phyloP scores from a whole-genome alignment of 257 asterid species.

The Solanum tacnaense region DNA sequence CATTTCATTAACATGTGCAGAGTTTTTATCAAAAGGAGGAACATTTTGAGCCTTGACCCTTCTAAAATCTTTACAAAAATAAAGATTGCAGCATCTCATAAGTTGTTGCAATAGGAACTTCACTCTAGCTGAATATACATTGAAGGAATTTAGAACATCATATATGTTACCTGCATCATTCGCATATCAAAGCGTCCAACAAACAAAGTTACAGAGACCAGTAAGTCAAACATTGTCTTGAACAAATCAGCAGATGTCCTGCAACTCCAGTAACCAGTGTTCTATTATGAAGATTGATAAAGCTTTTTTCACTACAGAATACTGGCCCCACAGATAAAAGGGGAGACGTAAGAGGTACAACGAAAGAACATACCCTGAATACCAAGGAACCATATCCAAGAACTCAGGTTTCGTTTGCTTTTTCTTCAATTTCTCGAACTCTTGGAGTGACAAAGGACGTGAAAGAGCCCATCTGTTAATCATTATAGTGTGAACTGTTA shows the following conservation, averaged over 20 bases:
- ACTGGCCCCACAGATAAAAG: not conserved
- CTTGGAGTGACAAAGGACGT: slow-evolving; percentile 82
- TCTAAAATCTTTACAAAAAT: not conserved
- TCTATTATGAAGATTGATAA: not conserved
- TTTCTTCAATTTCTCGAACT: slow-evolving; percentile 72
- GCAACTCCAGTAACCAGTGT: slow-evolving; percentile 18
- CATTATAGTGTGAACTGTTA: not conserved
- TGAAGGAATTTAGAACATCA: not conserved
- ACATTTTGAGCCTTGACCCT: not conserved
- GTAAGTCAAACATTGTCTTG: slow-evolving; percentile 93
- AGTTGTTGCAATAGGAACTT: not conserved
- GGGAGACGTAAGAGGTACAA: not conserved
- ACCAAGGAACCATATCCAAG: slow-evolving; percentile 99
- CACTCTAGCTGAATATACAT: not conserved
- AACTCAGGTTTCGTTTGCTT: slow-evolving; percentile 93
- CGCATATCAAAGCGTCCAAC: slow-evolving; percentile 99
- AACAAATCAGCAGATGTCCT: slow-evolving; percentile 98
- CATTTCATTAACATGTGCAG: not conserved
- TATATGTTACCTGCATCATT: slow-evolving; percentile 84
- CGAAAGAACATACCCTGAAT: slow-evolving; percentile 62
- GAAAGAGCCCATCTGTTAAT: slow-evolving; percentile 92
- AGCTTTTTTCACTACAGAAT: not conserved
- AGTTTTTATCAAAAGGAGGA: not conserved
- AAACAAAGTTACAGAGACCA: slow-evolving; percentile 92
- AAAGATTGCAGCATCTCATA: not conserved